phyloP scores from a whole-genome alignment of 2,329 filamentous ascomycete species.

The Nothomitra cinnamomea region DNA sequence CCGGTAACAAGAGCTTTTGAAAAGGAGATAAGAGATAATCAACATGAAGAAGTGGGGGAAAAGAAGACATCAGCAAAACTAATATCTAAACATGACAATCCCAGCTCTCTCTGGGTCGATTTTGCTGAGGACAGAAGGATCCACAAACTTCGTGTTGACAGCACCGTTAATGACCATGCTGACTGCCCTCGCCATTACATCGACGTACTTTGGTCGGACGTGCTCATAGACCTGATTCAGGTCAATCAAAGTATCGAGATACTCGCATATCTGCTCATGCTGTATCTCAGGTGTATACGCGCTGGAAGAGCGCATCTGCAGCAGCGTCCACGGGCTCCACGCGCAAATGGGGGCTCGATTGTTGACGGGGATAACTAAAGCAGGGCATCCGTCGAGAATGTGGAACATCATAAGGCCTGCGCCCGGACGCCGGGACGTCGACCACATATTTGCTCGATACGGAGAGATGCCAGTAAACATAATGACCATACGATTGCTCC shows the following conservation, averaged over 20 bases:
- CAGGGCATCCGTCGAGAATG: slow-evolving; percentile 21
- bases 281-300: slow-evolving; percentile 12
- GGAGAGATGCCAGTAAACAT: slow-evolving; percentile 23
- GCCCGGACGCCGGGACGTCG: slow-evolving; percentile 21
- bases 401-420: slow-evolving; percentile 22
- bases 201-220: slow-evolving; percentile 14
- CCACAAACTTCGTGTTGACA: slow-evolving; percentile 16
- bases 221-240: slow-evolving; percentile 14
- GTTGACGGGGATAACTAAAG: slow-evolving; percentile 20
- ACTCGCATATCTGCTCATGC: slow-evolving; percentile 20
- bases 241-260: slow-evolving; percentile 17
- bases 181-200: slow-evolving; percentile 18
- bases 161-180: slow-evolving; percentile 23
- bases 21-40: too few relatives aligned
- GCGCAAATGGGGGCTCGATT: slow-evolving; percentile 8
- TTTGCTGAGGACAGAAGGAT: slow-evolving; percentile 16
- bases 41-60: too few relatives aligned
- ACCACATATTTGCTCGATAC: slow-evolving; percentile 21
- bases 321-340: slow-evolving; percentile 9
- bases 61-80: background rate
- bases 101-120: slow-evolving; percentile 21
- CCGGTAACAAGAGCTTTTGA: too few relatives aligned
- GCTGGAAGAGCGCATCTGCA: slow-evolving; percentile 14
- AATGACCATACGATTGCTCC: slow-evolving; percentile 20
- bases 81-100: slow-evolving; percentile 23